Percentiles rank a stretch among this genome's conserved stretches.
phyloP scores from a whole-genome alignment of 164 flowering plant genomes.

The Vitis amurensis region DNA sequence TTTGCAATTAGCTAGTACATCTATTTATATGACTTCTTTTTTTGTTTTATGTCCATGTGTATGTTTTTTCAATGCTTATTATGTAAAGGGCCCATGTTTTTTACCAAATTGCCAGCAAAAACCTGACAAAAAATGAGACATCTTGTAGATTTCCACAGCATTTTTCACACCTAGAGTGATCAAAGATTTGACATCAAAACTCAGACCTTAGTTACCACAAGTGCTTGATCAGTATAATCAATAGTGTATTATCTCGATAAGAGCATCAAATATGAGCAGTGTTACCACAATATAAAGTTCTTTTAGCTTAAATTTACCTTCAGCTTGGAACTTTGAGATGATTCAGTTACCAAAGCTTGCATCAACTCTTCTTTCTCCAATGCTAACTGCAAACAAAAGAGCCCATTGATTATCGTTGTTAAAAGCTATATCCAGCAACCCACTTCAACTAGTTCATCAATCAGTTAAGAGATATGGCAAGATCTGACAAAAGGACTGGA shows the following conservation, averaged over 20 bases:
- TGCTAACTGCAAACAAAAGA: slow-evolving; percentile 55
- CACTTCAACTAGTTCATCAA: neutral
- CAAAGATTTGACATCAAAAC: no score
- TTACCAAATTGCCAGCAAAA: no score
- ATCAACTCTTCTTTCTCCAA: slow-evolving; percentile 85
- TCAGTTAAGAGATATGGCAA: neutral
- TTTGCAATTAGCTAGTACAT: no score
- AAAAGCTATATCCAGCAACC: neutral
- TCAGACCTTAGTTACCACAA: no score
- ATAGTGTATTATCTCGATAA: no score
- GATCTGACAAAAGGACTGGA: neutral
- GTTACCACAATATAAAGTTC: neutral
- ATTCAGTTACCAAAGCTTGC: slow-evolving; percentile 59
- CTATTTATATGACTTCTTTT: no score
- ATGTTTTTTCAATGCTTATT: no score
- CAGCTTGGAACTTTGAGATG: slow-evolving; percentile 57
- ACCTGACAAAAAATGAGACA: no score
- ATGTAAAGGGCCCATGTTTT: no score
- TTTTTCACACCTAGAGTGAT: neutral
- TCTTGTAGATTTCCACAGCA: no score
- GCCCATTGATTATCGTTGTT: neutral
- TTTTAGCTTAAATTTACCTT: slow-evolving; percentile 51
- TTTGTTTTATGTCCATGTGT: no score
- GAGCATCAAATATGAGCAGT: neutral
- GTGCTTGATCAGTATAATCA: no score